Base-by-base conservation (phyloP, 192 early-diverging fungal genomes). In the Mortierella claussenii region DNA sequence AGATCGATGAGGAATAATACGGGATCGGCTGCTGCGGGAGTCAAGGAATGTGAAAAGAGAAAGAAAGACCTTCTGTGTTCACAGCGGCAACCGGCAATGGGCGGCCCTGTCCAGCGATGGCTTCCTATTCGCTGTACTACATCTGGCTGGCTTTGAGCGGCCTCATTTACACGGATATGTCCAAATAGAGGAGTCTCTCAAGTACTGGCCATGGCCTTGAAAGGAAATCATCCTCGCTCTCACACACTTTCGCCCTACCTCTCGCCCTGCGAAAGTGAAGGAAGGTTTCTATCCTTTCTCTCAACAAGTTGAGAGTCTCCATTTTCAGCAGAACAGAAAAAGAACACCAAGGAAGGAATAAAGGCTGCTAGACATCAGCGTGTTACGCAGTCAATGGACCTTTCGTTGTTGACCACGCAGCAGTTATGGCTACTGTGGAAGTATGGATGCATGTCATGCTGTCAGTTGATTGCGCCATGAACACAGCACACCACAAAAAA, bases 51-150 rank as follows among this genome's bases (percentile, higher is more conserved):
- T 1, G 17, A 10, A 26, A 24, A 49, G 5, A 46, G 8, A 21
- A 46, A 11, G 45, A 17, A 4, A 8, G 23, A 9, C 23, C 20
- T 51, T 51, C 20, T 8, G 21, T 15, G 28, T 1, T 5, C 52
- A 54, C n/a, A 34, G 7, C 26, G 27, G 58, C 28, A 8, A 11
- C 26, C n/a, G 0, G 27, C 36, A 13, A 37, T 58, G 12, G 56
- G 56, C 56, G 56, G 27, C 56, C 26, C 21, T 18, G 9, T 9
- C n/a, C 27, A 31, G 31, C 18, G 2, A 26, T 3, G 12, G 20
- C n/a, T 34, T 27, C 58, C 58, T 34, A 60, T 60, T 60, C 46
- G 58, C 45, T n/a, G n/a, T n/a, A n/a, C n/a, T n/a, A n/a, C 27
- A 42, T 24, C 13, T 33, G 28, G 10, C n/a, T 10, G 30, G 31